These are phyloP conservation scores for Yamadazyma sp. DNA, from an alignment of 805 yeast species.

Conservation along the genomic window DNA sequence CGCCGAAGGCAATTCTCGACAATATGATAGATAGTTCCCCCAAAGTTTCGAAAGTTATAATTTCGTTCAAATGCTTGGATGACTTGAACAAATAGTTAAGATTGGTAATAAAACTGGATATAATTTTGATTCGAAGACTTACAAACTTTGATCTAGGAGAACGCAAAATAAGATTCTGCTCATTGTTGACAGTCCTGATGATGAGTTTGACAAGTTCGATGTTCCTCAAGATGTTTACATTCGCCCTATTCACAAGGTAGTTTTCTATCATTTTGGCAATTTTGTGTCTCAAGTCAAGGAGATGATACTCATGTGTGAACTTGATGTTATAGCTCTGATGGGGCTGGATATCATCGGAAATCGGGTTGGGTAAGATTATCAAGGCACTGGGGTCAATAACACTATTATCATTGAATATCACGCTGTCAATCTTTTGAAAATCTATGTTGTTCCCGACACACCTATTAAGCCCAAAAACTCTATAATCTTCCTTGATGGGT, in stretches of 20 bases:
- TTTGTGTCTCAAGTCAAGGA: conserved; percentile 42
- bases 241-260: conserved; percentile 29
- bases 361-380: conserved; percentile 29
- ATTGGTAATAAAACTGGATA: conserved; percentile 40
- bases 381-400: conserved; percentile 20
- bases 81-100: conserved; percentile 40
- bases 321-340: conserved; percentile 1
- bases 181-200: conserved; percentile 45
- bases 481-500: conserved; percentile 39
- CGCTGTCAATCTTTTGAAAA: conserved; percentile 39
- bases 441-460: conserved; percentile 52
- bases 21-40: conserved; percentile 50
- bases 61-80: conserved; percentile 26
- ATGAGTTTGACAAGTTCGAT: conserved; percentile 41
- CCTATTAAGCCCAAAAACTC: conserved; percentile 55
- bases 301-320: conserved; percentile 41
- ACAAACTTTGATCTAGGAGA: conserved; percentile 45
- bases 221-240: conserved; percentile 29
- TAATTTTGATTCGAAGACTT: conserved; percentile 36
- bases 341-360: conserved; percentile 5
- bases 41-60: conserved; percentile 41
- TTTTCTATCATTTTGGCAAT: conserved; percentile 53
- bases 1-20: conserved; percentile 53
- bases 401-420: conserved; percentile 34
- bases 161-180: conserved; percentile 47